These are phyloP conservation scores for Pseudotulostoma volvatum DNA, from an alignment of 495 filamentous ascomycete species.

Conservation along the genomic window DNA sequence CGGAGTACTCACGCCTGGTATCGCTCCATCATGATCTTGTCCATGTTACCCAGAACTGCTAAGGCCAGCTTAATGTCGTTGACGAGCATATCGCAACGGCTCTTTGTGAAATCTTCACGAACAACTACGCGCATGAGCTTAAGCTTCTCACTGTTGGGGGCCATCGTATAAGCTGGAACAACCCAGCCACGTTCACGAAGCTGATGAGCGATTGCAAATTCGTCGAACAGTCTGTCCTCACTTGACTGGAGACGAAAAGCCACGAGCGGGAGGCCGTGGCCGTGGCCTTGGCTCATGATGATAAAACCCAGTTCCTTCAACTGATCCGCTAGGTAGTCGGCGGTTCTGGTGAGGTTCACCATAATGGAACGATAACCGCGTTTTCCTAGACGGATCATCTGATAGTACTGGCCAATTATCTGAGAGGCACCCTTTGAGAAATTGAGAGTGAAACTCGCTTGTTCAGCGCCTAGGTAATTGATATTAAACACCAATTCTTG, in stretches of 20 bases:
- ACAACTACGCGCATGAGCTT: conserved; percentile 84
- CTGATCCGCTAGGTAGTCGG: conserved; percentile 58
- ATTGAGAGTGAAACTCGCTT: conserved; percentile 94
- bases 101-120: conserved; percentile 70
- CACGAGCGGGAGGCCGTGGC: conserved; percentile 67
- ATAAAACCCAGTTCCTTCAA: conserved; percentile 62
- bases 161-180: conserved; percentile 90
- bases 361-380: conserved; percentile 76
- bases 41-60: conserved; percentile 53
- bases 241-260: conserved; percentile 57
- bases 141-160: conserved; percentile 56
- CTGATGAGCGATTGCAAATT: conserved; percentile 66
- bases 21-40: conserved; percentile 45
- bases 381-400: conserved; percentile 82
- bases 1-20: conserved; percentile 40
- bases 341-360: conserved; percentile 66
- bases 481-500: conserved; percentile 93
- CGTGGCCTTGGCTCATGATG: conserved; percentile 62
- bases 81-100: conserved; percentile 56
- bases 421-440: conserved; percentile 87
- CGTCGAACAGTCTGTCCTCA: conserved; percentile 53
- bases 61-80: conserved; percentile 56
- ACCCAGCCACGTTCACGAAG: conserved; percentile 76
- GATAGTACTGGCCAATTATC: conserved; percentile 92
- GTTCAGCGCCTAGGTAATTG: conserved; percentile 89